Conservation (phyloP, 345 rosid species). For the Arabidopsis suecica region DNA sequence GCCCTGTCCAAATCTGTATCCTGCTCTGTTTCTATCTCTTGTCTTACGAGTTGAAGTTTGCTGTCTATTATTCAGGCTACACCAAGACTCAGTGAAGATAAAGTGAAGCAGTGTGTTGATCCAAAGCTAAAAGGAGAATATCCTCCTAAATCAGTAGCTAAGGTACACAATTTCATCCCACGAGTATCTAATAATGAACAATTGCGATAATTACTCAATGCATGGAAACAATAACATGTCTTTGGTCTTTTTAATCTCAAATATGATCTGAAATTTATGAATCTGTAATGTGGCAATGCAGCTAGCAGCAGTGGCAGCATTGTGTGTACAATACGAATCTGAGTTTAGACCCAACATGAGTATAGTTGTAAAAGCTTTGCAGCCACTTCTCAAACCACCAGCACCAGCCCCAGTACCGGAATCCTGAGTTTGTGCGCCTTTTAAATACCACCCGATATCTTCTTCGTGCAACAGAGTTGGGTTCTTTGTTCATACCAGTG, state of each 20-base stretch:
- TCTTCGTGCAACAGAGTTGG: conserved; percentile 21
- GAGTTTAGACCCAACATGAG: conserved; percentile 96
- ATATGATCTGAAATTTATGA: neutral
- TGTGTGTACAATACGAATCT: conserved; percentile 89
- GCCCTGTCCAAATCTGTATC: conserved; percentile 5
- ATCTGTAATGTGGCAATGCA: conserved; percentile 44
- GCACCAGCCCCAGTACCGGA: conserved; percentile 50
- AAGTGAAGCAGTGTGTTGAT: conserved; percentile 96
- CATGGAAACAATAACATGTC: neutral
- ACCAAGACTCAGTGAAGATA: conserved; percentile 98
- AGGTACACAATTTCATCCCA: conserved; percentile 50
- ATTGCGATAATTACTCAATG: neutral
- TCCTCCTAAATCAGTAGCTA: conserved; percentile 94
- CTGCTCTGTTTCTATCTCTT: conserved; percentile 3
- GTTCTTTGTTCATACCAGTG: conserved; percentile 35
- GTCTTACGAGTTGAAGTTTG: neutral
- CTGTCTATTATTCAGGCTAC: conserved; percentile 68
- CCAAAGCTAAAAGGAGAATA: conserved; percentile 94
- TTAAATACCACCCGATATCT: neutral
- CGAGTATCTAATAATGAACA: neutral
- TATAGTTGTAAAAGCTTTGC: conserved; percentile 88
- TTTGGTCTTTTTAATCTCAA: neutral
- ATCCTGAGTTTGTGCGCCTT: conserved; percentile 30
- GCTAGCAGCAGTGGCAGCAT: conserved; percentile 93
- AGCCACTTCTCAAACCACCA: conserved; percentile 76